Percentiles rank a stretch among this genome's conserved stretches.
These are phyloP conservation scores for Myxozyma sirexii DNA, from an alignment of 805 yeast genomes.

Conservation along the genomic window DNA sequence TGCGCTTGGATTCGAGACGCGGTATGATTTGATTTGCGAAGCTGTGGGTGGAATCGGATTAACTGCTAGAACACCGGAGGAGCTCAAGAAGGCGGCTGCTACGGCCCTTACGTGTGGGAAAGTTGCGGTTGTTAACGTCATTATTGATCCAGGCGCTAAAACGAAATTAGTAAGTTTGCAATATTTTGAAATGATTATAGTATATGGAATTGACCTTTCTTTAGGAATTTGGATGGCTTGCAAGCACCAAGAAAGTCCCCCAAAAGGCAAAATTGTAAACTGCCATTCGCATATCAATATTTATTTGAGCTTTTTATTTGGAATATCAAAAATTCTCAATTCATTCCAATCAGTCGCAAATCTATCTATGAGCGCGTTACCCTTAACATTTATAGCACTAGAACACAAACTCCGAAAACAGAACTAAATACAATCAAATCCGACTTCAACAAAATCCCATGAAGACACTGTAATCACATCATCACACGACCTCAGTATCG, in stretches of 20 bases:
- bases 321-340: neutral
- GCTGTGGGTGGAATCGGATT: constrained; percentile 61
- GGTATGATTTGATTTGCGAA: constrained; percentile 59
- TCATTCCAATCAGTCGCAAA: neutral
- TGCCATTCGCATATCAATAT: no score
- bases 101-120: constrained; percentile 45
- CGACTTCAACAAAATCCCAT: no score
- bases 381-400: neutral
- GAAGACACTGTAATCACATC: no score
- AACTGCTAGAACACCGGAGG: constrained; percentile 48
- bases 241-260: constrained; percentile 45
- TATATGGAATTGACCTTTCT: neutral
- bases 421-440: neutral
- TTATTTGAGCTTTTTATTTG: no score
- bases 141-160: constrained; percentile 61
- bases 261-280: constrained; percentile 32
- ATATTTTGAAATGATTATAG: neutral
- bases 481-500: neutral
- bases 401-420: neutral
- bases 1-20: constrained; percentile 57
- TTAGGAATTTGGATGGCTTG: constrained; percentile 66
- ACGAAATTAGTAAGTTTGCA: constrained; percentile 47
- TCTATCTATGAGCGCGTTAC: neutral
- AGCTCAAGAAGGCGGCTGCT: constrained; percentile 44
- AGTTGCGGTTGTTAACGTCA: constrained; percentile 58